phyloP scores from a whole-genome alignment of 768 basidiomycete genomes.

The Obba rivulosa region DNA sequence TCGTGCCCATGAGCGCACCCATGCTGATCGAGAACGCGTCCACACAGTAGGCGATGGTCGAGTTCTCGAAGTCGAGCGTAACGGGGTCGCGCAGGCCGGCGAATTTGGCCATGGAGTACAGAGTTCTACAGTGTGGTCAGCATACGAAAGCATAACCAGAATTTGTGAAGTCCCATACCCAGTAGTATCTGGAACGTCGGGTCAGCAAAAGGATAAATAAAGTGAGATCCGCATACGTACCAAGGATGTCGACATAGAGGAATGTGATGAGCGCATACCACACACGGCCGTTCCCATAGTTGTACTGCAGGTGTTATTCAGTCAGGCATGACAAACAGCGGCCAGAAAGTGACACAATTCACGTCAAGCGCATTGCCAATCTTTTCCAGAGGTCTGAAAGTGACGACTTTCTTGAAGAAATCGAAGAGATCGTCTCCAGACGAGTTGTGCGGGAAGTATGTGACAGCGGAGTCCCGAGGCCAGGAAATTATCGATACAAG shows the following conservation, averaged over 20 bases:
- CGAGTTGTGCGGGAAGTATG: slow-evolving; percentile 71
- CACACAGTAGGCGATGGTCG: slow-evolving; percentile 76
- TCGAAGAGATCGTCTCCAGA: slow-evolving; percentile 70
- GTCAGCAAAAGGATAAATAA: not conserved
- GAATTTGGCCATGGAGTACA: slow-evolving; percentile 90
- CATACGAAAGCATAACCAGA: not conserved
- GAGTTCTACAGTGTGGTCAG: slow-evolving; percentile 53
- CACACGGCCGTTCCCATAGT: slow-evolving; percentile 56
- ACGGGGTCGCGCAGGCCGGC: slow-evolving; percentile 82
- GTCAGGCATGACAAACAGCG: not conserved
- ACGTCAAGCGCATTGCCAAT: slow-evolving; percentile 69
- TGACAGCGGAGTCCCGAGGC: slow-evolving; percentile 79
- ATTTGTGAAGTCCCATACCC: slow-evolving; percentile 26
- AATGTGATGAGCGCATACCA: slow-evolving; percentile 90
- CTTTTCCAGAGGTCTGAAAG: slow-evolving; percentile 58
- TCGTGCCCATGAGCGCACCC: slow-evolving; percentile 74
- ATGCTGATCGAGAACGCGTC: slow-evolving; percentile 80
- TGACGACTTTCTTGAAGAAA: slow-evolving; percentile 82
- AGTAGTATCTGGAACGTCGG: slow-evolving; percentile 34
- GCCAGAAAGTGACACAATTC: slow-evolving; percentile 18
- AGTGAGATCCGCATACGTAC: slow-evolving; percentile 30
- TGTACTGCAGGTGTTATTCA: slow-evolving; percentile 9
- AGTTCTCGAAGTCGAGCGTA: slow-evolving; percentile 83
- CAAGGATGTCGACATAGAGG: slow-evolving; percentile 85
- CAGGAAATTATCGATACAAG: slow-evolving; percentile 83